Evolutionary conservation across 73 alveolate species (phyloP).

Genomic region (Paramecium biaurelia): DNA sequence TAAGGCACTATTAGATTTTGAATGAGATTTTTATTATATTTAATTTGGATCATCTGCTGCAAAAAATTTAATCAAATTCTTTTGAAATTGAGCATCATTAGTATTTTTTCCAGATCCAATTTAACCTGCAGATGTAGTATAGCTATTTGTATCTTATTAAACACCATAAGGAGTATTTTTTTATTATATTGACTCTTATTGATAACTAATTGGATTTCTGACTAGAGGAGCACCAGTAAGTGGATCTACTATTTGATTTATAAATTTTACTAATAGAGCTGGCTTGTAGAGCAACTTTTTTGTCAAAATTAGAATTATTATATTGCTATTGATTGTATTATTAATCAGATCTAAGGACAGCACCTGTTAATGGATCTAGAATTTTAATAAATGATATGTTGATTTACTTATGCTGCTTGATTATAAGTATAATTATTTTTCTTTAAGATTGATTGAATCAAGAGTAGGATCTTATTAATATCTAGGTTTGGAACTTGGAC

Average conservation of each 20-base stretch:
- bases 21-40: background rate
- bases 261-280: background rate
- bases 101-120: background rate
- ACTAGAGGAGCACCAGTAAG: conserved; percentile 33
- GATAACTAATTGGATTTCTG: conserved; percentile 35
- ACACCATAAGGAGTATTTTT: conserved; percentile 3
- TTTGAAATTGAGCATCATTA: conserved; percentile 22
- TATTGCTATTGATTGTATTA: background rate
- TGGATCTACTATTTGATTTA: background rate
- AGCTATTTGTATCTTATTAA: background rate
- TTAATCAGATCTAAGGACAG: background rate
- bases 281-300: background rate
- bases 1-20: background rate
- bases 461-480: background rate
- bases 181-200: background rate
- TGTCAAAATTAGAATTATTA: background rate
- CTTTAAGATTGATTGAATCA: conserved; percentile 8
- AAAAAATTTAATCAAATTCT: conserved; percentile 5
- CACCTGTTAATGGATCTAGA: conserved; percentile 15
- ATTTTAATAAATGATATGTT: background rate
- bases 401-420: background rate
- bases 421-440: background rate
- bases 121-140: background rate
- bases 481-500: background rate
- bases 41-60: conserved; percentile 38